Evolutionary conservation across 176 grass and related monocot genomes (phyloP), one percentile per base, ranked within the genome.

Genomic region (Lolium multiflorum): DNA sequence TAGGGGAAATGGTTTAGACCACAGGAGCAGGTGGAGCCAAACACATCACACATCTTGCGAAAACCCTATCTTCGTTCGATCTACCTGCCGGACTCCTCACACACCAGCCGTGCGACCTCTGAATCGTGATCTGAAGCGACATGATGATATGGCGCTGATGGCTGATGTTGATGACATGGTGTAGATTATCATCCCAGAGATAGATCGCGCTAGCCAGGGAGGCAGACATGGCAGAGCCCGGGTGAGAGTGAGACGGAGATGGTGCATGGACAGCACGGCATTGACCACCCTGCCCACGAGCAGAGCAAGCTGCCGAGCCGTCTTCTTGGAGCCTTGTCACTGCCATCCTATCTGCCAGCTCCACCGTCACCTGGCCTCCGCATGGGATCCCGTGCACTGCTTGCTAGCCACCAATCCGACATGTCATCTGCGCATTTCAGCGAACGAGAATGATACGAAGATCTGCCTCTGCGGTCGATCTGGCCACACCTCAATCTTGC

Each of bases 261-360:
- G 73, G 28, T 67, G 39, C 69, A 77, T 50, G 20, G 74, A 77
- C 83, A 62, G 62, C 52, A 50, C 66, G 55, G 12, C 57, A 80
- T 80, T 80, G 76, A 80, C 58, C 31, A 15, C 55, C 31, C 8
- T 28, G 51, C 24, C 57, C 75, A 17, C 73, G 28, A 78, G 28
- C 63, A 24, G 14, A 74, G 64, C 58, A 59, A 81, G 68, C 55
- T 26, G 75, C 48, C 79, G 76, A 84, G 63, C 64, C 63, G 52
- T 82, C 63, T 44, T 37, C 67, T 22, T 72, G 79, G 55, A 79
- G 46, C 80, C 47, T 87, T 79, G 73, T 49, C 62, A 35, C 41
- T 83, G 46, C 80, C 74, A n/a, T 56, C 79, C 24, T 83, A 77
- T 54, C 56, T 87, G 74, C 73, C 89, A 90, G 54, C 72, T 62